phyloP scores from a whole-genome alignment of 768 basidiomycete genomes.

The Tephrocybe sp. region DNA sequence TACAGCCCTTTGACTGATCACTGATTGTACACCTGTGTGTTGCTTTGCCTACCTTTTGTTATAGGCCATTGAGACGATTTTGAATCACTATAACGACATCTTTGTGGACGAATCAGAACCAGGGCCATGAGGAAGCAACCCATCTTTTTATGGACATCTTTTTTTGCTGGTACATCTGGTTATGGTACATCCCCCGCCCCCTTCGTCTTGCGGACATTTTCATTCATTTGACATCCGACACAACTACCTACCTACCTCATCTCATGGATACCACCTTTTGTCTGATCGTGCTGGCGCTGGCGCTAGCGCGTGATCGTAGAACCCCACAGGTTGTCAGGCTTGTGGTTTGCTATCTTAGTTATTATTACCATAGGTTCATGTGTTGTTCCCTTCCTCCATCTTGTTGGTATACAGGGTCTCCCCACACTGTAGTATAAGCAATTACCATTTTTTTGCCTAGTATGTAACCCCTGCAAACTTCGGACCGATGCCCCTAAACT shows the following conservation, averaged over 20 bases:
- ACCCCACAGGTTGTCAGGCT: background rate
- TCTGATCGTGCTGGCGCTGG: conserved; percentile 4
- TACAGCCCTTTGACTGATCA: conserved; percentile 3
- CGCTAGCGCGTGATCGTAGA: conserved; percentile 1
- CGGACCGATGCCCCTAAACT: too few species aligned
- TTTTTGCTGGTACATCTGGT: conserved; percentile 5
- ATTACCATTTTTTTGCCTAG: too few species aligned
- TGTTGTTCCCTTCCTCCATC: background rate
- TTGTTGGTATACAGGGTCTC: background rate
- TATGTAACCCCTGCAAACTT: too few species aligned
- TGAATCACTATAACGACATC: conserved; percentile 93
- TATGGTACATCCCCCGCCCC: too few species aligned
- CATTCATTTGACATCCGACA: background rate
- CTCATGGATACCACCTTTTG: conserved; percentile 4
- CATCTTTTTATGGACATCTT: too few species aligned
- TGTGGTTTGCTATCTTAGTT: conserved; percentile 1
- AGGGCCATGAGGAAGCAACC: conserved; percentile 1
- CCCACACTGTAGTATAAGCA: background rate
- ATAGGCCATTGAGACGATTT: conserved; percentile 92
- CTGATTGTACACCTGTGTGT: background rate
- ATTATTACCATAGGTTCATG: conserved; percentile 1
- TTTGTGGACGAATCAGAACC: conserved; percentile 86
- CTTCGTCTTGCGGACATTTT: background rate
- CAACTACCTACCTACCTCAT: background rate
- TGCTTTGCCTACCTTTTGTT: conserved; percentile 15